phyloP scores from a whole-genome alignment of 768 basidiomycete genomes.

The Rhizopogon sp. region DNA sequence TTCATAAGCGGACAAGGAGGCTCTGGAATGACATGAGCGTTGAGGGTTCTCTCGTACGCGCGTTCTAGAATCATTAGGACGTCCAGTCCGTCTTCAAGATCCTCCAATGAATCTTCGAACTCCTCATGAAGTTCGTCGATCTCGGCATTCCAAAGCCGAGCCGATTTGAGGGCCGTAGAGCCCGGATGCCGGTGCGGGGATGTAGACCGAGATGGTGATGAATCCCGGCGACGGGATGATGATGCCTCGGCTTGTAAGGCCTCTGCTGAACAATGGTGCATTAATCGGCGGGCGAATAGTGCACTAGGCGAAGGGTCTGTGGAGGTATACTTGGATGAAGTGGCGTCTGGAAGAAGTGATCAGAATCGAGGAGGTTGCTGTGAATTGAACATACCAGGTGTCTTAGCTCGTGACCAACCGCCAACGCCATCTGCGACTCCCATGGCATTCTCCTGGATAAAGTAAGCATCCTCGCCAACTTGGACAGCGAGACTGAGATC shows the following conservation, averaged over 20 bases:
- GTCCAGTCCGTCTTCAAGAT: constrained; percentile 66
- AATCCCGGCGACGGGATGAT: constrained; percentile 13
- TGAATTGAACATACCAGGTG: constrained; percentile 24
- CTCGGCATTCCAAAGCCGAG: constrained; percentile 26
- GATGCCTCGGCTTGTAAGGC: constrained; percentile 15
- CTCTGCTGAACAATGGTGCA: constrained; percentile 79
- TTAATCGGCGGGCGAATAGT: constrained; percentile 71
- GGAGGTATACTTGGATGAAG: constrained; percentile 28
- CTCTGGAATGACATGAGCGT: constrained; percentile 47
- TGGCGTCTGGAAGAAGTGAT: constrained; percentile 10
- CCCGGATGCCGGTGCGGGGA: constrained; percentile 37
- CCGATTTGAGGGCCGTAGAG: constrained; percentile 17
- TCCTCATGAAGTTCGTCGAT: constrained; percentile 40
- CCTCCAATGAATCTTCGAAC: constrained; percentile 45
- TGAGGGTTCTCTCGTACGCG: constrained; percentile 63
- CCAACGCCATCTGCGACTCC: constrained; percentile 96
- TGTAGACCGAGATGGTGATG: constrained; percentile 35
- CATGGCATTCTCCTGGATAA: constrained; percentile 76
- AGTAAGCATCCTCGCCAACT: constrained; percentile 93
- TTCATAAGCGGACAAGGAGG: constrained; percentile 12
- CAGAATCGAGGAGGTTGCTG: not conserved
- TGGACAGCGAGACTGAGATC: constrained; percentile 56
- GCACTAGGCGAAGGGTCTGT: constrained; percentile 40
- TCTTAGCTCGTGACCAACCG: constrained; percentile 64
- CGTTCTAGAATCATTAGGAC: constrained; percentile 64